A percentile compares a stretch with the other conserved stretches of the same genome.
Conservation (phyloP, 192 early-diverging fungal genomes). For the Allomyces macrogynus region DNA sequence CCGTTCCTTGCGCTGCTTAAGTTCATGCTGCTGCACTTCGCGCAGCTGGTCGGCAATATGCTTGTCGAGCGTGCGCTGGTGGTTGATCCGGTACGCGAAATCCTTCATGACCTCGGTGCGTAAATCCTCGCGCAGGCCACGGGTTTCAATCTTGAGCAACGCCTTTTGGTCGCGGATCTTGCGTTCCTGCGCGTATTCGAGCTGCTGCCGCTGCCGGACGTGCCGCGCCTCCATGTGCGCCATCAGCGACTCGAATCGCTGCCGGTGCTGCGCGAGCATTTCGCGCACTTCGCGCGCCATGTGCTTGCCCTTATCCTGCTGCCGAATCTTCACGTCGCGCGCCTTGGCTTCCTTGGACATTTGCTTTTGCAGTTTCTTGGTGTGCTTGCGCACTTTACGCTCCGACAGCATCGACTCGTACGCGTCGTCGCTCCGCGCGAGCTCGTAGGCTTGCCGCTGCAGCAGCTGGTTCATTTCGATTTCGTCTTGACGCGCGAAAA, state of each 20-base stretch:
- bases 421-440: not conserved
- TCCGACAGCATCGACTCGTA: not conserved
- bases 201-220: conserved; percentile 11
- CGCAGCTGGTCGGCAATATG: conserved; percentile 14
- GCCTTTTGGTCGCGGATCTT: conserved; percentile 3
- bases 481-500: not conserved
- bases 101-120: not conserved
- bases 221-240: conserved; percentile 13
- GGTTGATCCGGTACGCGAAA: not conserved
- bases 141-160: conserved; percentile 9
- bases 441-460: not conserved
- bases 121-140: not conserved
- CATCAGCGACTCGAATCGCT: conserved; percentile 8
- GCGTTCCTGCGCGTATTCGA: conserved; percentile 10
- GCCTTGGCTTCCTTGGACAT: conserved; percentile 1
- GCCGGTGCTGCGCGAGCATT: conserved; percentile 4
- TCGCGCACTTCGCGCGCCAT: conserved; percentile 4
- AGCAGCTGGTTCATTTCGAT: not conserved
- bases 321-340: not conserved
- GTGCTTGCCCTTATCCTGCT: not conserved
- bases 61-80: conserved; percentile 6
- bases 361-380: not conserved
- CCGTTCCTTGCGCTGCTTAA: conserved; percentile 15
- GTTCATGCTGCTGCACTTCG: conserved; percentile 15
- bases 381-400: not conserved